phyloP scores from a whole-genome alignment of 1,284 basidiomycete genomes.

The Athelia sp. region DNA sequence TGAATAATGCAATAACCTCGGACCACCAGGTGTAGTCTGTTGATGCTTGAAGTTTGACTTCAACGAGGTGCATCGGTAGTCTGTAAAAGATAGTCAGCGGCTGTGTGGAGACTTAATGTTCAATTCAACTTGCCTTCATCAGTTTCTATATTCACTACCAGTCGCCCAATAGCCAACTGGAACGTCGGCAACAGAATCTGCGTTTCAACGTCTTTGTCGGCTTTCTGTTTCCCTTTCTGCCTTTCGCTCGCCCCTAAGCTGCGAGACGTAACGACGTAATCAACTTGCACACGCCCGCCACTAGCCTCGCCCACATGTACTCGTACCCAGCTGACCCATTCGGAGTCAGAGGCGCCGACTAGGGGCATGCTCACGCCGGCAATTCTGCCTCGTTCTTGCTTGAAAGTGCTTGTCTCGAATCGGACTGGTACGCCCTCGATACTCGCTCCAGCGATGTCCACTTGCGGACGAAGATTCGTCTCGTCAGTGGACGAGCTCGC shows the following conservation, averaged over 20 bases:
- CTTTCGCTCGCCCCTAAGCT: constrained; percentile 10
- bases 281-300: constrained; percentile 51
- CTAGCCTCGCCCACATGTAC: constrained; percentile 47
- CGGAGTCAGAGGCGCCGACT: constrained; percentile 44
- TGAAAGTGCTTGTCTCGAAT: constrained; percentile 43
- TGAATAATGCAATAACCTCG: constrained; percentile 48
- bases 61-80: constrained; percentile 33
- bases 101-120: constrained; percentile 6
- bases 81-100: constrained; percentile 21
- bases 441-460: constrained; percentile 54
- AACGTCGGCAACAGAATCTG: constrained; percentile 65
- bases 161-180: constrained; percentile 53
- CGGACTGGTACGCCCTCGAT: constrained; percentile 61
- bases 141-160: constrained; percentile 56
- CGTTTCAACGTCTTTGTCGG: constrained; percentile 26
- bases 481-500: constrained; percentile 1
- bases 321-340: constrained; percentile 64
- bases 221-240: constrained; percentile 27
- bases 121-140: constrained; percentile 39
- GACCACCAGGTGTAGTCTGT: constrained; percentile 24
- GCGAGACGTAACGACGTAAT: constrained; percentile 51
- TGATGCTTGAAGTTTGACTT: constrained; percentile 47
- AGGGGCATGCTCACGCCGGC: constrained; percentile 31
- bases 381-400: constrained; percentile 32
- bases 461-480: constrained; percentile 27